These are phyloP conservation scores for Solanum okadae DNA, from an alignment of 257 asterid genomes.

Conservation along the genomic window DNA sequence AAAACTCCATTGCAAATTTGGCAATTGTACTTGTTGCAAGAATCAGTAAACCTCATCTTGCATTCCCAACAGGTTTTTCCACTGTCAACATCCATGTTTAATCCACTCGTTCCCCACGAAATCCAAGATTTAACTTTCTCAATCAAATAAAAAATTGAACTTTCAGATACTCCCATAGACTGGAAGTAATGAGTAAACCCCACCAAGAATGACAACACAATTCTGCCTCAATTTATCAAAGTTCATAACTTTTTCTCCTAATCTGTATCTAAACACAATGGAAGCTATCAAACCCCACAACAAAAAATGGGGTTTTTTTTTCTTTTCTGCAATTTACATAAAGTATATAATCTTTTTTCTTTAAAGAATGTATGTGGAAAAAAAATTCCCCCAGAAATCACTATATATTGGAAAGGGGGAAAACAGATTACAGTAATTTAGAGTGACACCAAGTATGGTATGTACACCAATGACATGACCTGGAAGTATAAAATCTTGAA, in stretches of 20 bases:
- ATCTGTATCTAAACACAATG: neutral
- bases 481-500: conserved; percentile 6
- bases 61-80: conserved; percentile 34
- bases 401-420: conserved; percentile 24
- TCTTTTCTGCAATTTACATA: conserved; percentile 2
- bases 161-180: conserved; percentile 63
- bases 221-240: neutral
- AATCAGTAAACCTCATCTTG: conserved; percentile 21
- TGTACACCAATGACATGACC: conserved; percentile 9
- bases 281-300: conserved; percentile 49
- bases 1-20: conserved; percentile 43
- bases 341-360: neutral
- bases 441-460: conserved; percentile 24
- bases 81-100: conserved; percentile 32
- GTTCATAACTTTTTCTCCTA: neutral
- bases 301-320: conserved; percentile 32
- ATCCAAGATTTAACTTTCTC: conserved; percentile 65
- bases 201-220: conserved; percentile 13
- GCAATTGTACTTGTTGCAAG: conserved; percentile 45
- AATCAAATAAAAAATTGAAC: conserved; percentile 39
- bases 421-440: conserved; percentile 14
- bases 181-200: conserved; percentile 6
- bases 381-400: conserved; percentile 19
- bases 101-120: conserved; percentile 31
- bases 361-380: conserved; percentile 3